Conservation (phyloP, 176 grass and related monocot genomes). For the Melocanna baccifera region DNA sequence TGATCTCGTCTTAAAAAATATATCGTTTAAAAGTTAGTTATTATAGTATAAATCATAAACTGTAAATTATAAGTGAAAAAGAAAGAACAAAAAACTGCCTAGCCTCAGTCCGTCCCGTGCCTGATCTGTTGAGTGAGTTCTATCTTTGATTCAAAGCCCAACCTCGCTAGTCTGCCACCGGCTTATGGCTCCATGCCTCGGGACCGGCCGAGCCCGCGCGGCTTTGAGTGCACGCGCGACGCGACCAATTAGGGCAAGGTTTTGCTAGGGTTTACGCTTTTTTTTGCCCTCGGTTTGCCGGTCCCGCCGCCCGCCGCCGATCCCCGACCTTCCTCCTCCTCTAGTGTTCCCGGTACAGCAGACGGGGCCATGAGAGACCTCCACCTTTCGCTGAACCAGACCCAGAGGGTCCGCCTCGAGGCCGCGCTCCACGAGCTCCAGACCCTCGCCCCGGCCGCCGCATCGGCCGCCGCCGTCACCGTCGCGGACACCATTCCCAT, state of each 20-base stretch:
- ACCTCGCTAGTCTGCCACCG: background rate
- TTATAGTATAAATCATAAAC: too few relatives aligned
- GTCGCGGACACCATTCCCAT: conserved; percentile 79
- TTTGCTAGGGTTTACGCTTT: conserved; percentile 24
- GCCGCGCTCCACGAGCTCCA: conserved; percentile 70
- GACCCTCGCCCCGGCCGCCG: conserved; percentile 30
- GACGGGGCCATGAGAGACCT: conserved; percentile 53
- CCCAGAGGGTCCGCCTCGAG: conserved; percentile 82
- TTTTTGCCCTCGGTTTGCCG: background rate
- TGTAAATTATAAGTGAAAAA: too few relatives aligned
- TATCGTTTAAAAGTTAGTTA: too few relatives aligned
- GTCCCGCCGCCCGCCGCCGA: background rate
- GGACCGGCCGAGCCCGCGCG: background rate
- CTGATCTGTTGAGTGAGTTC: too few relatives aligned
- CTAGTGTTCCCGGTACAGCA: background rate
- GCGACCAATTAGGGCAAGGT: background rate
- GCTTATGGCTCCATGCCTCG: background rate
- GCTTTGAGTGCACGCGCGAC: background rate
- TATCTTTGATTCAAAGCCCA: background rate
- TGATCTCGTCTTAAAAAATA: too few relatives aligned
- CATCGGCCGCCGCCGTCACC: conserved; percentile 53
- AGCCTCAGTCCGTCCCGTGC: too few relatives aligned
- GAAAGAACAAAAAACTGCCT: too few relatives aligned
- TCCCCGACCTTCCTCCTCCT: background rate
- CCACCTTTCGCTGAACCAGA: conserved; percentile 90